Base-by-base conservation (phyloP, 2,329 filamentous ascomycete species). In the Ophiocordyceps camponoti-rufipedis region DNA sequence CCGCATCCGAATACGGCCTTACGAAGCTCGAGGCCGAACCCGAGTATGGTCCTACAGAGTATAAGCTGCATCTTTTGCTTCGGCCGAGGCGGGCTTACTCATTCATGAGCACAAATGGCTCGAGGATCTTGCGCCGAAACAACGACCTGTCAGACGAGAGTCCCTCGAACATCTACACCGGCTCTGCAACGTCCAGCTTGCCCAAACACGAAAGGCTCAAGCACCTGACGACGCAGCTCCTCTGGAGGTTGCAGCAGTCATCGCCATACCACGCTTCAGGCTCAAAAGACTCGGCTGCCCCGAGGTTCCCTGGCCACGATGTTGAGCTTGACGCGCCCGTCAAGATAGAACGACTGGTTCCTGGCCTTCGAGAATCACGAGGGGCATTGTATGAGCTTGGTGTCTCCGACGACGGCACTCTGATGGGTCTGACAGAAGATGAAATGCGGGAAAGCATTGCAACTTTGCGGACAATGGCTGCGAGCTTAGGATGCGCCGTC, bases 361-460 rank as follows among this genome's bases (percentile, higher is more conserved):
- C 88, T 2, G 87, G 91, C 0, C 67, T 98, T 9, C 89, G 96
- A 58, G 88, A 94, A 58, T 95, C 87, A 14, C 82, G 85, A 52
- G 91, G 91, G 5, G 91, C 91, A 1, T 63, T 96, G 44, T 98
- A 98, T 54, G 89, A 98, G 61, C 94, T 98, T 59, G 91, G 91
- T 0, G 87, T 98, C 10, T 83, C 88, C 28, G 91, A 98, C 59
- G 87, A 96, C 64, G 91, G 91, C 8, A 86, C 82, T 0, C 78
- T 98, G 47, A 77, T 94, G 40, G 91, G 91, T 0, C 68, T 98
- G 42, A 84, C 85, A 2, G 78, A 84, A 51, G 87, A 95, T 57
- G 91, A 98, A 62, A 76, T 98, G 71, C 77, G 89, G 49, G 89
- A 96, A 62, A 95, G 87, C 58, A 70, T 96, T 49, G 74, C 74